These are phyloP conservation scores for Scedosporium dehoogii DNA, from an alignment of 2,329 filamentous ascomycete species.

Conservation along the genomic window DNA sequence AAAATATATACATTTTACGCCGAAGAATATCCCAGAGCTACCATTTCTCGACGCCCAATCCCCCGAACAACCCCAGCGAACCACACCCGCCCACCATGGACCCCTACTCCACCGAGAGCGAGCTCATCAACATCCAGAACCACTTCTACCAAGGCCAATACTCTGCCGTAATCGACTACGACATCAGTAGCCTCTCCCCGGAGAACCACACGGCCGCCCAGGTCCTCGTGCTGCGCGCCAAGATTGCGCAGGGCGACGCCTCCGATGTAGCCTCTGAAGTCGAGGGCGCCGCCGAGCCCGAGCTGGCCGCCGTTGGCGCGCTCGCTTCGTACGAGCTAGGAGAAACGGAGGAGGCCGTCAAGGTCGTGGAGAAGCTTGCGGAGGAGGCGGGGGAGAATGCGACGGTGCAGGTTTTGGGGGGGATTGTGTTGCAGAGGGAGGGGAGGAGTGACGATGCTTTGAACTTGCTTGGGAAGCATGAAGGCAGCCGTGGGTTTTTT, in stretches of 20 bases:
- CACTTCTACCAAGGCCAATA: slow-evolving; percentile 75
- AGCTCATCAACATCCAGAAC: slow-evolving; percentile 63
- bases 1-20: background rate
- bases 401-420: slow-evolving; percentile 71
- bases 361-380: slow-evolving; percentile 56
- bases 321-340: slow-evolving; percentile 59
- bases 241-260: slow-evolving; percentile 71
- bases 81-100: slow-evolving; percentile 42
- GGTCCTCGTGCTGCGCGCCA: slow-evolving; percentile 70
- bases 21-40: background rate
- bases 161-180: slow-evolving; percentile 75
- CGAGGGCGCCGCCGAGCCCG: slow-evolving; percentile 51
- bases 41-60: background rate
- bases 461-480: slow-evolving; percentile 67
- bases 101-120: slow-evolving; percentile 60
- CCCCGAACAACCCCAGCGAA: slow-evolving; percentile 8
- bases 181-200: slow-evolving; percentile 66
- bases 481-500: slow-evolving; percentile 63
- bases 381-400: slow-evolving; percentile 60
- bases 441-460: slow-evolving; percentile 82
- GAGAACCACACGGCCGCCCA: slow-evolving; percentile 69
- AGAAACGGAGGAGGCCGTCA: slow-evolving; percentile 50
- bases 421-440: slow-evolving; percentile 70
- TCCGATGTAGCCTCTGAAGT: slow-evolving; percentile 62
- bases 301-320: slow-evolving; percentile 66